Percentiles rank a stretch among this genome's conserved stretches.
Evolutionary conservation across 805 yeast species (phyloP).

Genomic region (Martiniozyma abietophila): DNA sequence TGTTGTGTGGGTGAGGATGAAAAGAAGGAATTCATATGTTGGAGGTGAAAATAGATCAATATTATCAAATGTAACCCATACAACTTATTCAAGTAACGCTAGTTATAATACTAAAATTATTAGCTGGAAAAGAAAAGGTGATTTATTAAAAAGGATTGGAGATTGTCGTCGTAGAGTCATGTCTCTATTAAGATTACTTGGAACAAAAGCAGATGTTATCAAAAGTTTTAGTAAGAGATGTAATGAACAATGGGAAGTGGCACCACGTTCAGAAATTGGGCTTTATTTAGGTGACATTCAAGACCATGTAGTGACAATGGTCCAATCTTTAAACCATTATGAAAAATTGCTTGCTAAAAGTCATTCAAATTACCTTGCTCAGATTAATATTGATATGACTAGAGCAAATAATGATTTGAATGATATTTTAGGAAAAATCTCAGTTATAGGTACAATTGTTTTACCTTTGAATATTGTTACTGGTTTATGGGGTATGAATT

Average conservation of each 20-base stretch:
- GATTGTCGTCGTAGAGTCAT: slow-evolving; percentile 92
- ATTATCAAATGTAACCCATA: slow-evolving; percentile 11
- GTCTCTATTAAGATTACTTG: slow-evolving; percentile 76
- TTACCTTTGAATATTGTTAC: slow-evolving; percentile 92
- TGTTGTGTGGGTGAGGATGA: slow-evolving; percentile 21
- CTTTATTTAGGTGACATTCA: slow-evolving; percentile 96
- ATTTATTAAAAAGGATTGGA: slow-evolving; percentile 89
- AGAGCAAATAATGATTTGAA: slow-evolving; percentile 94
- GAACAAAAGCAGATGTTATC: slow-evolving; percentile 95
- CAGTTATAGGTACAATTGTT: slow-evolving; percentile 90
- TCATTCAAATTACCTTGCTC: slow-evolving; percentile 95
- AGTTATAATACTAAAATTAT: slow-evolving; percentile 36
- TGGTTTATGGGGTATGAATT: slow-evolving; percentile 99
- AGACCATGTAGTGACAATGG: slow-evolving; percentile 97
- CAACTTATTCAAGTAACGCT: slow-evolving; percentile 19
- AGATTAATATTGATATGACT: slow-evolving; percentile 96
- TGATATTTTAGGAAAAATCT: slow-evolving; percentile 88
- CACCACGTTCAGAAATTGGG: slow-evolving; percentile 79
- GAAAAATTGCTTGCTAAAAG: slow-evolving; percentile 89
- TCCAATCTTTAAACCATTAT: slow-evolving; percentile 86
- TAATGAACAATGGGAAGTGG: slow-evolving; percentile 72
- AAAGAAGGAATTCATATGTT: slow-evolving; percentile 22
- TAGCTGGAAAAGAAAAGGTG: slow-evolving; percentile 89
- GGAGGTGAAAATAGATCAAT: slow-evolving; percentile 18
- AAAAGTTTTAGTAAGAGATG: slow-evolving; percentile 90